Conservation (phyloP, 371 early-diverging fungal genomes). For the Chytridium lagenaria region DNA sequence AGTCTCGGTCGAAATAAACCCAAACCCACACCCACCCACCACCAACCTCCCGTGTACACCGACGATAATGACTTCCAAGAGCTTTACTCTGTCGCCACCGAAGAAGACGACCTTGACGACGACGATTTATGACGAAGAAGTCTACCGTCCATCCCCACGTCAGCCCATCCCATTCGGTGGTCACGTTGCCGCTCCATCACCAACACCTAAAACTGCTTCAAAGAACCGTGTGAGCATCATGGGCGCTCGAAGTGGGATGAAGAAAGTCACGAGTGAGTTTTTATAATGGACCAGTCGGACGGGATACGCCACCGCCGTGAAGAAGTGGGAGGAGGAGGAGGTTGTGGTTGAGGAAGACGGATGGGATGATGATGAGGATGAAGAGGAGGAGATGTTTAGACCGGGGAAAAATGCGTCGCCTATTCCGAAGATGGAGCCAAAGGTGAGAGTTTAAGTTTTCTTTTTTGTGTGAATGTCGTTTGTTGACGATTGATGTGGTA, state of each 20-base stretch:
- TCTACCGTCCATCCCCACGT: not conserved
- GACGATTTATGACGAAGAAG: constrained; percentile 16
- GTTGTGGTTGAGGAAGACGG: constrained; percentile 3
- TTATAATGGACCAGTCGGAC: not conserved
- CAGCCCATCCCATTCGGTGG: constrained; percentile 15
- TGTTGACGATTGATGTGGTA: no score
- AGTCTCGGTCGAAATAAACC: not conserved
- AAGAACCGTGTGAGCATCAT: not conserved
- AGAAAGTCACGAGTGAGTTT: constrained; percentile 3
- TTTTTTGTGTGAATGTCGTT: not conserved
- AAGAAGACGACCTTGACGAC: constrained; percentile 11
- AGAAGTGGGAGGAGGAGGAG: not conserved
- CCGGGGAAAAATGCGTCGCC: constrained; percentile 18
- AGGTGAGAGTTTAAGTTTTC: not conserved
- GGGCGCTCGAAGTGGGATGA: no score
- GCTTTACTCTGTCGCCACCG: constrained; percentile 11
- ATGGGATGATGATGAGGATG: constrained; percentile 18
- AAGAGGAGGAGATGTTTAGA: constrained; percentile 18
- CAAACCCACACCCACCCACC: not conserved
- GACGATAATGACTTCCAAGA: constrained; percentile 16
- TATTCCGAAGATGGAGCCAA: not conserved
- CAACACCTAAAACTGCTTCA: constrained; percentile 1
- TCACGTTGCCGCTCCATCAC: not conserved
- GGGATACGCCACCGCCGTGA: not conserved
- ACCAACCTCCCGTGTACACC: not conserved